phyloP scores from a whole-genome alignment of 306 rosid genomes.

The Hippophae tibetana region DNA sequence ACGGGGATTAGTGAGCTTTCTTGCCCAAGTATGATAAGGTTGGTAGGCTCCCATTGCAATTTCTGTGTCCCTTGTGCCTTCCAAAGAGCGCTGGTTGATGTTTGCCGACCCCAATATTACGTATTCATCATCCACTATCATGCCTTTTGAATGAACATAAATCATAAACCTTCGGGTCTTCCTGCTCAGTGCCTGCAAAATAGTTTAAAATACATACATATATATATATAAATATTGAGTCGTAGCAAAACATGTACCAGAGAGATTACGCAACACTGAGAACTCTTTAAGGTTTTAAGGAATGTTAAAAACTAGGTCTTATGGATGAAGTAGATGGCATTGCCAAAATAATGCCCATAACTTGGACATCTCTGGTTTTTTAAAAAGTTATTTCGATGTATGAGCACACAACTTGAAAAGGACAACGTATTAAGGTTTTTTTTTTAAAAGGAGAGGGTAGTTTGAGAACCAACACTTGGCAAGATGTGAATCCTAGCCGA shows the following conservation, averaged over 20 bases:
- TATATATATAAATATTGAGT: neutral
- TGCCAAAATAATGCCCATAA: no score
- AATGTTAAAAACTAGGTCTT: neutral
- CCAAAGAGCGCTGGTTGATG: constrained; percentile 98
- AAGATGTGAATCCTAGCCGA: no score
- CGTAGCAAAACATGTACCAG: neutral
- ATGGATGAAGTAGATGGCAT: no score
- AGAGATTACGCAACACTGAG: neutral
- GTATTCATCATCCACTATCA: constrained; percentile 91
- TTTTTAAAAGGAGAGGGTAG: no score
- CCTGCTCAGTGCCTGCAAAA: constrained; percentile 58
- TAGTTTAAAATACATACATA: constrained; percentile 7
- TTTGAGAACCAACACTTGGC: no score
- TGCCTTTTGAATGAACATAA: constrained; percentile 96
- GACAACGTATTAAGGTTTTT: no score
- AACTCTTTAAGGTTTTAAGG: neutral
- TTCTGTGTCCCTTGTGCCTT: constrained; percentile 98
- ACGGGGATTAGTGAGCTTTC: constrained; percentile 41
- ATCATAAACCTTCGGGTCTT: constrained; percentile 85
- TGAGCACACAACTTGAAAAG: no score
- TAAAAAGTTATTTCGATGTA: no score
- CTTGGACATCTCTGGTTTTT: no score
- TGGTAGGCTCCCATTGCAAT: constrained; percentile 98
- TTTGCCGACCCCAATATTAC: constrained; percentile 92
- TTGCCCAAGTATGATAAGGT: constrained; percentile 78